phyloP scores from a whole-genome alignment of 306 rosid species.

The Pyrus communis region DNA sequence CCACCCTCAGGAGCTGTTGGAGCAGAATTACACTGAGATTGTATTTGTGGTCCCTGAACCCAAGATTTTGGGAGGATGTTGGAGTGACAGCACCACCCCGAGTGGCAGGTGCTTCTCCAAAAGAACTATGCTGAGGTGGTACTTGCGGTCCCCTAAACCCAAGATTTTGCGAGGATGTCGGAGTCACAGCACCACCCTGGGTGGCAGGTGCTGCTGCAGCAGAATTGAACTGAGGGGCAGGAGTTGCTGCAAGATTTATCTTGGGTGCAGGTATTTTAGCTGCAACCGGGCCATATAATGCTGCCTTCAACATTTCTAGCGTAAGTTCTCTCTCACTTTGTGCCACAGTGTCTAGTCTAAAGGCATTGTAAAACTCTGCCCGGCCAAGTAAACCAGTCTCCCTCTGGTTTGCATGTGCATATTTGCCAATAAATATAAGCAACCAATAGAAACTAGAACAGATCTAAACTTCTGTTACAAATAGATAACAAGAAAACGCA shows the following conservation, averaged over 20 bases:
- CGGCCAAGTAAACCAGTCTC: slow-evolving; percentile 77
- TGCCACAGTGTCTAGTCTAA: slow-evolving; percentile 90
- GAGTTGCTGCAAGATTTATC: slow-evolving; percentile 45
- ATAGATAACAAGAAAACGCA: background rate
- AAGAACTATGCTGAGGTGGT: slow-evolving; percentile 36
- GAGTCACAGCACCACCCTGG: slow-evolving; percentile 31
- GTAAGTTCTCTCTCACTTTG: slow-evolving; percentile 85
- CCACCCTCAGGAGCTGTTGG: slow-evolving; percentile 27
- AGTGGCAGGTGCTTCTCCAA: slow-evolving; percentile 32
- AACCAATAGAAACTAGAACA: background rate
- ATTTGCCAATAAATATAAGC: slow-evolving; percentile 46
- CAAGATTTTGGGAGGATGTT: slow-evolving; percentile 39
- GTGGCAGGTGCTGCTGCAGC: slow-evolving; percentile 31
- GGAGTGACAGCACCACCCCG: slow-evolving; percentile 36
- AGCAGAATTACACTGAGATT: slow-evolving; percentile 40
- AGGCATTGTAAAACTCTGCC: slow-evolving; percentile 91
- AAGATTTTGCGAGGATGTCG: slow-evolving; percentile 35
- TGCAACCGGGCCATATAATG: slow-evolving; percentile 79
- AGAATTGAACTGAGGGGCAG: slow-evolving; percentile 39
- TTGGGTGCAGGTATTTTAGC: slow-evolving; percentile 93
- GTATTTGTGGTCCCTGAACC: slow-evolving; percentile 37
- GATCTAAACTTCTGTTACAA: background rate
- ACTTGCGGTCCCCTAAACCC: slow-evolving; percentile 40
- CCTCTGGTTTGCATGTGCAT: slow-evolving; percentile 65
- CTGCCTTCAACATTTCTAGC: slow-evolving; percentile 81